Conservation (phyloP, 805 yeast genomes). For the Ogataea ramenticola region DNA sequence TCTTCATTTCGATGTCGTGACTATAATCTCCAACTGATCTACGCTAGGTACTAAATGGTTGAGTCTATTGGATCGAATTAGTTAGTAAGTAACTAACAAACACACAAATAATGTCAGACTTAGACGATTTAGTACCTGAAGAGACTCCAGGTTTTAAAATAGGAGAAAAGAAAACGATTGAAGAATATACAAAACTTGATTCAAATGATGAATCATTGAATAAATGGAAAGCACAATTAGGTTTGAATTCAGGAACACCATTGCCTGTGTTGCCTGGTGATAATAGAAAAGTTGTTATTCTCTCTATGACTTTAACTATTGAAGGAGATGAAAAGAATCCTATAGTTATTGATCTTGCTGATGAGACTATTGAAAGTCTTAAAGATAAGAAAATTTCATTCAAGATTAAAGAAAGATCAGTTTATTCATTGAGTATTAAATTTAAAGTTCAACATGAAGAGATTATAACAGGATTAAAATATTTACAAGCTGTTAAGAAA, state of each 20-base stretch:
- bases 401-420: slow-evolving; percentile 70
- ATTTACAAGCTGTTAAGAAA: slow-evolving; percentile 77
- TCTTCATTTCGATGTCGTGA: too few species aligned
- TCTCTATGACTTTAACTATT: slow-evolving; percentile 65
- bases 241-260: slow-evolving; percentile 51
- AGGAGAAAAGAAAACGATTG: slow-evolving; percentile 69
- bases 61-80: too few species aligned
- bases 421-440: slow-evolving; percentile 63
- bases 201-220: slow-evolving; percentile 86
- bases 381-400: slow-evolving; percentile 52
- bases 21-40: too few species aligned
- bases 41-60: too few species aligned
- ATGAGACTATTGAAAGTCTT: slow-evolving; percentile 48
- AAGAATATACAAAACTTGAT: slow-evolving; percentile 75
- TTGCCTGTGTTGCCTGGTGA: slow-evolving; percentile 68
- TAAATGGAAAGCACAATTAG: slow-evolving; percentile 88
- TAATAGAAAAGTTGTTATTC: slow-evolving; percentile 67
- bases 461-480: slow-evolving; percentile 83
- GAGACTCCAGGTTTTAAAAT: slow-evolving; percentile 57
- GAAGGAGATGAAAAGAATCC: slow-evolving; percentile 66
- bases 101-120: background rate
- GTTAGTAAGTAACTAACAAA: background rate
- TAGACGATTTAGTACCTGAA: slow-evolving; percentile 50
- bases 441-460: slow-evolving; percentile 73
- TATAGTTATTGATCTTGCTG: slow-evolving; percentile 61